Percentiles rank a stretch among this genome's conserved stretches.
phyloP scores from a whole-genome alignment of 441 rosid genomes.

The Syzygium malaccense region DNA sequence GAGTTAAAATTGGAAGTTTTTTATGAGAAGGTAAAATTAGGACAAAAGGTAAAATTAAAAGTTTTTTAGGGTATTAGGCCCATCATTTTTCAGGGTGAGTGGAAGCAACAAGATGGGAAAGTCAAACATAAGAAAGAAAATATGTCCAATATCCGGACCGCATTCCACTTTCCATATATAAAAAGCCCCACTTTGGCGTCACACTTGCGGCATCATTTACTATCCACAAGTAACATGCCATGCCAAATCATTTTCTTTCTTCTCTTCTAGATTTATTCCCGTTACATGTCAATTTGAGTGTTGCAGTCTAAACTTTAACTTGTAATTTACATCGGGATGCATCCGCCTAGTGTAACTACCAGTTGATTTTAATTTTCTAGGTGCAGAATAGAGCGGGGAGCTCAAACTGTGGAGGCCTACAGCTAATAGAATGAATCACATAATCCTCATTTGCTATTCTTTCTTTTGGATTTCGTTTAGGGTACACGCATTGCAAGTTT shows the following conservation, averaged over 20 bases:
- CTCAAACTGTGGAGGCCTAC: background rate
- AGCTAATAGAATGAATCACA: no score
- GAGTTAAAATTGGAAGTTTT: no score
- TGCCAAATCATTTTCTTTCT: background rate
- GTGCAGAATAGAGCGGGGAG: accelerated
- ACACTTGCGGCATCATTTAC: background rate
- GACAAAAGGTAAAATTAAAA: no score
- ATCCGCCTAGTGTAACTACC: background rate
- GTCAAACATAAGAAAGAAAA: background rate
- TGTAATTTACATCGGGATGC: background rate
- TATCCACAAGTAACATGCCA: background rate
- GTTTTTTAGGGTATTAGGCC: no score
- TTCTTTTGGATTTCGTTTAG: background rate
- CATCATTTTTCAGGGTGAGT: no score
- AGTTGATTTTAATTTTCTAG: background rate
- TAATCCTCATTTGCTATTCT: background rate
- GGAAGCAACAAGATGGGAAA: background rate
- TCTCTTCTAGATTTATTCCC: background rate
- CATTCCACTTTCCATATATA: background rate
- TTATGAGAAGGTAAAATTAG: no score
- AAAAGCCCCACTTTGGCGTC: no score
- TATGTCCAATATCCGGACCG: accelerated
- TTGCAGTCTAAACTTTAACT: background rate
- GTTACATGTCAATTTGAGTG: background rate
- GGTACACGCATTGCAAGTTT: background rate